These are phyloP conservation scores for Excoecaria cochinchinensis DNA, from an alignment of 345 rosid species.

Conservation along the genomic window DNA sequence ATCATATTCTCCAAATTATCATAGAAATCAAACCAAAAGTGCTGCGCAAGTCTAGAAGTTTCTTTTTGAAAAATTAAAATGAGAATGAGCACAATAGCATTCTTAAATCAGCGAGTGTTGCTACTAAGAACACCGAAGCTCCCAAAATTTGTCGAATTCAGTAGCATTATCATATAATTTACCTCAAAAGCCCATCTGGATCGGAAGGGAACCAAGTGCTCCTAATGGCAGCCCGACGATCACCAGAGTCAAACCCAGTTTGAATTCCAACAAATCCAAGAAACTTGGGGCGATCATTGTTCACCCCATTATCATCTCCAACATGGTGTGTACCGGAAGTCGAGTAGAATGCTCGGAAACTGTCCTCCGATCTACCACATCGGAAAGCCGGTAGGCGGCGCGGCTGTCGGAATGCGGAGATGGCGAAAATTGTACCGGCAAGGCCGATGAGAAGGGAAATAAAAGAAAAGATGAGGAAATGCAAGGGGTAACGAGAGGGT, in stretches of 20 bases:
- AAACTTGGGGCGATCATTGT: constrained; percentile 56
- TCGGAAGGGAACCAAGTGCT: constrained; percentile 78
- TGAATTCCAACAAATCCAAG: constrained; percentile 81
- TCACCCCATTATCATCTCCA: constrained; percentile 31
- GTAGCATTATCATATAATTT: not conserved
- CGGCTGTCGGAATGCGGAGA: constrained; percentile 40
- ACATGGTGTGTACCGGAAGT: constrained; percentile 34
- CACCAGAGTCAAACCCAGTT: constrained; percentile 58
- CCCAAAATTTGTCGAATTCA: not conserved
- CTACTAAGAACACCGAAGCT: not conserved
- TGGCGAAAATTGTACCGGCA: constrained; percentile 56
- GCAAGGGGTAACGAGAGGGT: constrained; percentile 38
- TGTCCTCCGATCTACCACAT: constrained; percentile 61
- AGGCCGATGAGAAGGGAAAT: constrained; percentile 57
- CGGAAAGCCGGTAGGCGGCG: constrained; percentile 45
- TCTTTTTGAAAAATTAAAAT: too few relatives aligned
- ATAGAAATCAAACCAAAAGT: too few relatives aligned
- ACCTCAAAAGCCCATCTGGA: constrained; percentile 72
- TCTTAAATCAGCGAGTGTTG: not conserved
- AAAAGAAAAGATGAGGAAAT: constrained; percentile 49
- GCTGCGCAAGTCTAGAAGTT: too few relatives aligned
- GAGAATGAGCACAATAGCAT: too few relatives aligned
- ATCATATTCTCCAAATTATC: too few relatives aligned
- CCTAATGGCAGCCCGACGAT: constrained; percentile 59
- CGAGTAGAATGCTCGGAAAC: constrained; percentile 45